Base-by-base conservation (phyloP, 306 rosid genomes). In the Astragalus glycyphyllos region DNA sequence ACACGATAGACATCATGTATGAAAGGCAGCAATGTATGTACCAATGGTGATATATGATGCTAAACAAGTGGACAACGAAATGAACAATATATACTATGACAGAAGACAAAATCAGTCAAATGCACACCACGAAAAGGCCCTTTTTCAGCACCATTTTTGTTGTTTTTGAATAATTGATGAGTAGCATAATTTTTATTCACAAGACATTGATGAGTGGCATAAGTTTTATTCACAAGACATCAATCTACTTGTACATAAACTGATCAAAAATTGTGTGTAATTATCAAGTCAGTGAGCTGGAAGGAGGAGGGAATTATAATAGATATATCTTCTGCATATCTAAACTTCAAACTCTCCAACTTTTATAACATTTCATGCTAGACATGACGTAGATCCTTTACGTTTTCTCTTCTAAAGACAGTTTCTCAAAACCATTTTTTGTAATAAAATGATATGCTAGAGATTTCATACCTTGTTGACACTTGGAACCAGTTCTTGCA, bases 401-500 rank as follows among this genome's bases (percentile, higher is more conserved):
- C 41, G 10, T 31, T 29, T 40, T 16, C 45, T 46, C 69, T 66
- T 38, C 51, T 44, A 41, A 16, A 65, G 47, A 55, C 65, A 15
- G 68, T 31, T 40, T 7, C 54, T 20, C 15, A 69, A 73, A 56
- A 59, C 68, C 54, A 53, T 17, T 29, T 67, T 68, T 81, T 11
- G 50, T 26, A 60, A 81, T 54, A 60, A 66, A 67, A 45, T 63
- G 14, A 46, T 13, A 75, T 32, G 68, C 41, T 55, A 44, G 50
- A 74, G 31, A 55, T 66, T 62, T 26, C 49, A 65, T 58, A 87
- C 98, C 97, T 92, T 92, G 73, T 92, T 92, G 62, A 86, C 96
- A 72, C 98, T 90, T 6, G 98, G 98, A 86, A 92, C 98, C 67
- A 92, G 83, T 67, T 92, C 98, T 80, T 92, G 98, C 75, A 94